Percentiles rank a stretch among this genome's conserved stretches.
Evolutionary conservation across 768 basidiomycete genomes (phyloP).

Genomic region (Russula brevipes): DNA sequence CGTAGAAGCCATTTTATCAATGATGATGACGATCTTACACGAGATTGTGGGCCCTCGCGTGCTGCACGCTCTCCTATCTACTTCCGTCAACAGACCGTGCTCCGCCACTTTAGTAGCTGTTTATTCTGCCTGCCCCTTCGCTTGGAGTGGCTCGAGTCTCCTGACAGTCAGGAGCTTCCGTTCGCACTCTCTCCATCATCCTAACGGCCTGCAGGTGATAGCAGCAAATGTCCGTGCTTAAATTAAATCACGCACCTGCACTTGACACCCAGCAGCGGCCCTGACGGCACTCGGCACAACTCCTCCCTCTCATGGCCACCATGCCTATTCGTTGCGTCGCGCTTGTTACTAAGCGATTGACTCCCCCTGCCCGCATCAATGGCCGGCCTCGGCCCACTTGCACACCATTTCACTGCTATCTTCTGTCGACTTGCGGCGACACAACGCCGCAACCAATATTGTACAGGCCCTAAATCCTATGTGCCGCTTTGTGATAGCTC

Average conservation of each 20-base stretch:
- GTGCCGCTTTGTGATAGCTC: slow-evolving; percentile 7
- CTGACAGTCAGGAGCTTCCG: slow-evolving; percentile 22
- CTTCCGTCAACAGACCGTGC: slow-evolving; percentile 11
- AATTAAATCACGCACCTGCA: slow-evolving; percentile 22
- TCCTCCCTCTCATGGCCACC: slow-evolving; percentile 19
- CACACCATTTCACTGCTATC: slow-evolving; percentile 14
- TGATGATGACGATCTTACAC: slow-evolving; percentile 19
- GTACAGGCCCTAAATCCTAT: not conserved
- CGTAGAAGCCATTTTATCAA: slow-evolving; percentile 23
- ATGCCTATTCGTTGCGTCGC: slow-evolving; percentile 23
- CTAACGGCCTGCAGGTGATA: slow-evolving; percentile 23
- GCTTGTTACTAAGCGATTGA: slow-evolving; percentile 24
- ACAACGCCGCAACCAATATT: slow-evolving; percentile 16
- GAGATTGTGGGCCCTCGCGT: slow-evolving; percentile 15
- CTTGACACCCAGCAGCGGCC: slow-evolving; percentile 17
- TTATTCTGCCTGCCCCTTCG: slow-evolving; percentile 11
- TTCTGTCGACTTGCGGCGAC: slow-evolving; percentile 13
- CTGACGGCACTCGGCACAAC: slow-evolving; percentile 10
- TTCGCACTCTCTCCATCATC: slow-evolving; percentile 1
- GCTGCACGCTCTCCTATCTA: slow-evolving; percentile 18
- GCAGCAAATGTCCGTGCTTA: slow-evolving; percentile 21
- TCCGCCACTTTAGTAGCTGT: slow-evolving; percentile 3
- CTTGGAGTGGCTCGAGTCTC: slow-evolving; percentile 7
- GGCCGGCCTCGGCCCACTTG: slow-evolving; percentile 9
- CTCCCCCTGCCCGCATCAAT: slow-evolving; percentile 5